phyloP scores from a whole-genome alignment of 2,329 filamentous ascomycete genomes.

The Diaporthe sp. region DNA sequence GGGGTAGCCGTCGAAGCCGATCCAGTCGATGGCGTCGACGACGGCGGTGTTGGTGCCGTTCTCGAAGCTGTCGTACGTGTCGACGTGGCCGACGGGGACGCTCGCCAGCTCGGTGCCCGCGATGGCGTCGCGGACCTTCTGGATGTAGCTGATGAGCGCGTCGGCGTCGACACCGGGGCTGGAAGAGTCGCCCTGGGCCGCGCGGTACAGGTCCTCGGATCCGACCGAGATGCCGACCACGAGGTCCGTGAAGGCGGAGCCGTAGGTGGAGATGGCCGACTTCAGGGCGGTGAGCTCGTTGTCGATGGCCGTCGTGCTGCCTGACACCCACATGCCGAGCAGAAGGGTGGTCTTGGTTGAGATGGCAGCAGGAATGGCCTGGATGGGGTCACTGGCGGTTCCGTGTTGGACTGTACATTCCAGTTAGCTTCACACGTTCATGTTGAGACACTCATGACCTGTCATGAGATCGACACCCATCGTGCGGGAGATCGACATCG shows the following conservation, averaged over 20 bases:
- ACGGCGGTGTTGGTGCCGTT: conserved; percentile 72
- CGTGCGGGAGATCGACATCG: conserved; percentile 21
- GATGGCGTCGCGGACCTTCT: conserved; percentile 62
- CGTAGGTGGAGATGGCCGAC: conserved; percentile 65
- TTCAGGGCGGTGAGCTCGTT: conserved; percentile 73
- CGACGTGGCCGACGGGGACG: conserved; percentile 74
- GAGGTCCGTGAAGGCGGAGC: conserved; percentile 67
- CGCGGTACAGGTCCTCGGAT: conserved; percentile 77
- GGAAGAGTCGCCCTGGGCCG: conserved; percentile 66
- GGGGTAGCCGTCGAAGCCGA: conserved; percentile 76
- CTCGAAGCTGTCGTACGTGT: conserved; percentile 76
- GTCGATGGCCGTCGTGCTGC: conserved; percentile 69
- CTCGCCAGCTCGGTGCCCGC: conserved; percentile 54
- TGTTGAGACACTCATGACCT: not conserved
- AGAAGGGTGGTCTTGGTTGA: conserved; percentile 71
- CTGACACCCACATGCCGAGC: conserved; percentile 75
- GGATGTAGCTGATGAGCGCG: conserved; percentile 75
- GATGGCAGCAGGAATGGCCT: conserved; percentile 82
- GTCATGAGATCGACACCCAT: conserved; percentile 9
- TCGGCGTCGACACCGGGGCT: conserved; percentile 72
- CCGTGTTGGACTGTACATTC: conserved; percentile 66
- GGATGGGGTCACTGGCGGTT: conserved; percentile 79
- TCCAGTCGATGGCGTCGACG: conserved; percentile 73
- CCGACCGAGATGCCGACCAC: conserved; percentile 77
- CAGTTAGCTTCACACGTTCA: not conserved